Evolutionary conservation across 768 basidiomycete species (phyloP).

Genomic region (Holtermanniella nyarrowii): DNA sequence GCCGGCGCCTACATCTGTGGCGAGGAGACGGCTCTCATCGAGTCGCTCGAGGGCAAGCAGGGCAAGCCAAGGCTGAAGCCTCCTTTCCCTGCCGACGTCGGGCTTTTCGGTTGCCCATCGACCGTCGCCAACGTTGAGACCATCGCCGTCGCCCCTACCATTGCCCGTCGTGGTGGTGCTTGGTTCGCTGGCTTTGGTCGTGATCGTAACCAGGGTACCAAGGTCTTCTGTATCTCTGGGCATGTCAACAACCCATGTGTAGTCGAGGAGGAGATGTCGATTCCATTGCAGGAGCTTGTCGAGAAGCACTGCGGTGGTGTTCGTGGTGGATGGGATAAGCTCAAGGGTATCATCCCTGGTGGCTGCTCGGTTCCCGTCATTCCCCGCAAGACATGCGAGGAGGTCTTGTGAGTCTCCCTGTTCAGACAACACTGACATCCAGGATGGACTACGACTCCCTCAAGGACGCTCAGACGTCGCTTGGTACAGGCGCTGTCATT

Average conservation of each 20-base stretch:
- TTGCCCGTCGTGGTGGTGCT: constrained; percentile 70
- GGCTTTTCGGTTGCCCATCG: constrained; percentile 90
- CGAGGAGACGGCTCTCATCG: constrained; percentile 95
- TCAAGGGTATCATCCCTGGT: constrained; percentile 92
- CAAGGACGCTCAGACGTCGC: constrained; percentile 89
- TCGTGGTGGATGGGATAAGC: constrained; percentile 88
- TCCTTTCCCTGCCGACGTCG: constrained; percentile 97
- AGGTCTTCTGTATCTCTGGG: constrained; percentile 89
- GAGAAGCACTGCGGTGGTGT: constrained; percentile 98
- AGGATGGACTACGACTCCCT: constrained; percentile 98
- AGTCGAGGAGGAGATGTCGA: constrained; percentile 98
- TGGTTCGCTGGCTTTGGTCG: constrained; percentile 94
- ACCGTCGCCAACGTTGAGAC: constrained; percentile 99
- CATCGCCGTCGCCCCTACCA: constrained; percentile 93
- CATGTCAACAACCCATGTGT: constrained; percentile 98
- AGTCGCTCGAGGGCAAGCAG: constrained; percentile 94
- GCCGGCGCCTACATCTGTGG: constrained; percentile 98
- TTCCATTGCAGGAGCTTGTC: constrained; percentile 80
- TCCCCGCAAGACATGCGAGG: constrained; percentile 67
- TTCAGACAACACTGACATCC: neutral
- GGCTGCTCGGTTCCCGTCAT: constrained; percentile 90
- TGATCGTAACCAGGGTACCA: constrained; percentile 89
- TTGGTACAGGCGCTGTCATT: constrained; percentile 96
- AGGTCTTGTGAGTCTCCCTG: constrained; percentile 64
- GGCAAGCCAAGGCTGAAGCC: constrained; percentile 96